Percentiles rank a stretch among this genome's conserved stretches.
phyloP scores from a whole-genome alignment of 2,329 filamentous ascomycete genomes.

The Bipolaris sorokiniana region DNA sequence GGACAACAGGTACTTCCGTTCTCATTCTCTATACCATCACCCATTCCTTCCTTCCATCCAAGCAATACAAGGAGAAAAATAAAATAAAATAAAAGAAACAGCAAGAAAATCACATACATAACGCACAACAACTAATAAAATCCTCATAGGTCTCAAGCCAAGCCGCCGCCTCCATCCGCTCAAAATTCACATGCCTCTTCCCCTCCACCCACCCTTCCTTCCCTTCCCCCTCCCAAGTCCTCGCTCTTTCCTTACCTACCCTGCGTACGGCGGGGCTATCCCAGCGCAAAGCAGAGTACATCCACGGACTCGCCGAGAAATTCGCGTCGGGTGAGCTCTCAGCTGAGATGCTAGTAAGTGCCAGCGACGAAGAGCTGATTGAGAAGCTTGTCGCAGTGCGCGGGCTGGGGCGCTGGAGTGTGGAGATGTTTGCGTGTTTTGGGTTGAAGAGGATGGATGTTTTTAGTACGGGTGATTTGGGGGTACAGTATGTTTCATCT shows the following conservation, averaged over 20 bases:
- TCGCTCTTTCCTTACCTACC: slow-evolving; percentile 62
- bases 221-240: slow-evolving; percentile 77
- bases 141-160: slow-evolving; percentile 74
- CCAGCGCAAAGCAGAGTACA: slow-evolving; percentile 94
- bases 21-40: too few species aligned
- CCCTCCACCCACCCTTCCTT: slow-evolving; percentile 59
- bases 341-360: slow-evolving; percentile 75
- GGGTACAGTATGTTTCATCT: slow-evolving; percentile 72
- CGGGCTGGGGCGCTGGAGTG: slow-evolving; percentile 86
- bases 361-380: slow-evolving; percentile 84
- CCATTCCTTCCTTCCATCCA: too few species aligned
- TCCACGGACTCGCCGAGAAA: slow-evolving; percentile 82
- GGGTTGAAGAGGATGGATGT: slow-evolving; percentile 94
- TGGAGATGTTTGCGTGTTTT: slow-evolving; percentile 92
- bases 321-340: slow-evolving; percentile 78
- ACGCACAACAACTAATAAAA: slow-evolving; percentile 70
- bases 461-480: slow-evolving; percentile 88
- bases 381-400: slow-evolving; percentile 82
- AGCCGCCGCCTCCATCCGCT: slow-evolving; percentile 86
- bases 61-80: too few species aligned
- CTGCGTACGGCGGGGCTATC: slow-evolving; percentile 88
- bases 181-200: slow-evolving; percentile 65
- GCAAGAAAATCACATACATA: too few species aligned
- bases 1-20: slow-evolving; percentile 75
- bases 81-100: too few species aligned